These are phyloP conservation scores for Novymonas esmeraldas DNA, from an alignment of 208 protist species.

Conservation along the genomic window DNA sequence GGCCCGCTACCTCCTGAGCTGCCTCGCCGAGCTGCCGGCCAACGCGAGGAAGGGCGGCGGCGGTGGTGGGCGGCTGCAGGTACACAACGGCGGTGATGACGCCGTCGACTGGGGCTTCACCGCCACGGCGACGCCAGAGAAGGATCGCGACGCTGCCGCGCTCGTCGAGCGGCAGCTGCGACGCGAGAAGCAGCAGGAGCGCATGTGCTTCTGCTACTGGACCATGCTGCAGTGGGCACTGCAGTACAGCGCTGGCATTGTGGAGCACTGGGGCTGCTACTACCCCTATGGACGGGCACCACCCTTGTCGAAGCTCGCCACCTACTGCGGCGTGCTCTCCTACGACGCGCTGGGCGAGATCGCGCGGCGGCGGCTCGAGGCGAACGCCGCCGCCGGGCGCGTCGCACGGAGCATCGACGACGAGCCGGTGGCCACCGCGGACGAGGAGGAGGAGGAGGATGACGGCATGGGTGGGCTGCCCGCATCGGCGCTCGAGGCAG, in stretches of 20 bases:
- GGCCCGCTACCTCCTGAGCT: slow-evolving; percentile 79
- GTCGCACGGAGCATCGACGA: slow-evolving; percentile 1
- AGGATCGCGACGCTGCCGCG: slow-evolving; percentile 27
- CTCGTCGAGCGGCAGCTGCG: slow-evolving; percentile 45
- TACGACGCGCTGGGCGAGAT: slow-evolving; percentile 70
- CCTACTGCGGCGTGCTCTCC: slow-evolving; percentile 82
- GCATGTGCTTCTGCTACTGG: slow-evolving; percentile 89
- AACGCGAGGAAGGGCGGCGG: slow-evolving; percentile 26
- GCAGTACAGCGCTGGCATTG: slow-evolving; percentile 83
- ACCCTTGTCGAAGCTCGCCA: slow-evolving; percentile 59
- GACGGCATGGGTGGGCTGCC: slow-evolving; percentile 31
- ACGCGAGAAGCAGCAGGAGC: slow-evolving; percentile 51
- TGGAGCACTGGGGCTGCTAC: slow-evolving; percentile 89
- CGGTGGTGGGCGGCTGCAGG: slow-evolving; percentile 30
- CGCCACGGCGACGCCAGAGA: not conserved
- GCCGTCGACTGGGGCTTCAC: slow-evolving; percentile 42
- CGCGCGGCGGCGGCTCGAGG: slow-evolving; percentile 35
- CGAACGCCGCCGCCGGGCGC: slow-evolving; percentile 7
- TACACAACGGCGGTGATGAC: slow-evolving; percentile 38
- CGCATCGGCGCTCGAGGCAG: slow-evolving; percentile 1
- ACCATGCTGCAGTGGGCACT: slow-evolving; percentile 92
- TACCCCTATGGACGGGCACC: slow-evolving; percentile 84
- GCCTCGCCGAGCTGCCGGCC: slow-evolving; percentile 66
- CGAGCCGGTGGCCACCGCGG: not conserved
- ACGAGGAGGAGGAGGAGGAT: slow-evolving; percentile 33